These are phyloP conservation scores for Cunninghamia lanceolata DNA, from an alignment of 75 land plant genomes.

Conservation along the genomic window DNA sequence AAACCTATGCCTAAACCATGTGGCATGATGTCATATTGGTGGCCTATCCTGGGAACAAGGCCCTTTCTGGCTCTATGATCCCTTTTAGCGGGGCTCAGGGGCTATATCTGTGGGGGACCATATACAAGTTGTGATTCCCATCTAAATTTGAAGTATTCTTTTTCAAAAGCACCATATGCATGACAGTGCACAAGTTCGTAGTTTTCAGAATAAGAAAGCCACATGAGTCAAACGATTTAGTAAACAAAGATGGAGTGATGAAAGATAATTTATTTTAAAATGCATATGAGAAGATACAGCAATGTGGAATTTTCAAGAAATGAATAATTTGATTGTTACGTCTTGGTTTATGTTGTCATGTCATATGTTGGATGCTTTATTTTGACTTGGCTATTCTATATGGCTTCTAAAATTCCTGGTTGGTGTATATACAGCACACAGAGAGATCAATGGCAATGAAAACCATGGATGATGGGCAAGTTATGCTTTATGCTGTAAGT, in stretches of 20 bases:
- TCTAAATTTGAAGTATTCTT: background rate
- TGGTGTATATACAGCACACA: slow-evolving; percentile 51
- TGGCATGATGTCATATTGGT: background rate
- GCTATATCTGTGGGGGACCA: background rate
- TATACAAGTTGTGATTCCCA: background rate
- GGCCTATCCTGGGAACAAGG: background rate
- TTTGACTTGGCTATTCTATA: background rate
- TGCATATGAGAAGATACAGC: background rate
- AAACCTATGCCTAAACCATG: background rate
- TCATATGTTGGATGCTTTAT: background rate
- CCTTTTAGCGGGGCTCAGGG: background rate
- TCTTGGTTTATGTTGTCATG: slow-evolving; percentile 1
- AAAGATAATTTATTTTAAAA: background rate
- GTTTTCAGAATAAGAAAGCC: background rate
- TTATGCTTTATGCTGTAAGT: slow-evolving; percentile 76
- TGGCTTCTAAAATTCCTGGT: background rate
- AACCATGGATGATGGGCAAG: slow-evolving; percentile 98
- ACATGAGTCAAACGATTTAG: background rate
- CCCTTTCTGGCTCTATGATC: background rate
- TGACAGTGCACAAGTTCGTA: background rate
- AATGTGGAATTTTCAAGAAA: background rate
- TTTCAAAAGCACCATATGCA: background rate
- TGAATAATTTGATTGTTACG: background rate
- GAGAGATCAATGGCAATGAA: slow-evolving; percentile 85
- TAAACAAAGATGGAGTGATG: background rate